phyloP scores from a whole-genome alignment of 106 monocot species.

The Dioscorea dumetorum region DNA sequence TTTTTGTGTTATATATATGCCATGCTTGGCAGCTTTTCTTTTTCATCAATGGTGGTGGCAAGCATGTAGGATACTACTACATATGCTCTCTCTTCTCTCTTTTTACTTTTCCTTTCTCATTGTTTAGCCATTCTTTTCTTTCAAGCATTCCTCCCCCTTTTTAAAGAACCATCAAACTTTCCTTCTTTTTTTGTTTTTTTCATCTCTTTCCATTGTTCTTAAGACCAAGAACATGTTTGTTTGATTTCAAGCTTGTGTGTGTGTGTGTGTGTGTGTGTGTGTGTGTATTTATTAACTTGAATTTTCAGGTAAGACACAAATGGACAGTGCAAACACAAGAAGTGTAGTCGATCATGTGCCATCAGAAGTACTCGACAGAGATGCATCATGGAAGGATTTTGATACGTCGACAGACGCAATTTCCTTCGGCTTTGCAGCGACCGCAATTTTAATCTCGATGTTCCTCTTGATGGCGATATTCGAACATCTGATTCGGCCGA shows the following conservation, averaged over 20 bases:
- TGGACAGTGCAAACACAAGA: conserved; percentile 35
- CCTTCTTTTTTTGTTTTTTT: too few species aligned
- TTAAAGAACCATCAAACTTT: neutral
- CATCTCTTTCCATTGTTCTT: too few species aligned
- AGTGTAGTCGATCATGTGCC: conserved; percentile 20
- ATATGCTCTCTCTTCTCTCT: neutral
- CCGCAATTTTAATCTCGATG: conserved; percentile 74
- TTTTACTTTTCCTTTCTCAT: neutral
- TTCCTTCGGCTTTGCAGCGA: conserved; percentile 83
- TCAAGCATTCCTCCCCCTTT: neutral
- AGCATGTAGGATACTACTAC: conserved; percentile 18
- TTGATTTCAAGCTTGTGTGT: too few species aligned
- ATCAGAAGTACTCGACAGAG: conserved; percentile 24
- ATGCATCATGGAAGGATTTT: conserved; percentile 40
- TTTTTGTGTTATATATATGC: neutral
- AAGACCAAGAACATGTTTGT: too few species aligned
- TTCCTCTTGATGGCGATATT: conserved; percentile 95
- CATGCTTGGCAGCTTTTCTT: neutral
- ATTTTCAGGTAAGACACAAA: too few species aligned
- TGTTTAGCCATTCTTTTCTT: neutral
- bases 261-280: too few species aligned
- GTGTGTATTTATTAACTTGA: too few species aligned
- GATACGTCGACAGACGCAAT: conserved; percentile 76
- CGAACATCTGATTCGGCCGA: conserved; percentile 57
- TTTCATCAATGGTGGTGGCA: conserved; percentile 20